Evolutionary conservation across 345 rosid genomes (phyloP).

Genomic region (Erysimum cheiranthoides): DNA sequence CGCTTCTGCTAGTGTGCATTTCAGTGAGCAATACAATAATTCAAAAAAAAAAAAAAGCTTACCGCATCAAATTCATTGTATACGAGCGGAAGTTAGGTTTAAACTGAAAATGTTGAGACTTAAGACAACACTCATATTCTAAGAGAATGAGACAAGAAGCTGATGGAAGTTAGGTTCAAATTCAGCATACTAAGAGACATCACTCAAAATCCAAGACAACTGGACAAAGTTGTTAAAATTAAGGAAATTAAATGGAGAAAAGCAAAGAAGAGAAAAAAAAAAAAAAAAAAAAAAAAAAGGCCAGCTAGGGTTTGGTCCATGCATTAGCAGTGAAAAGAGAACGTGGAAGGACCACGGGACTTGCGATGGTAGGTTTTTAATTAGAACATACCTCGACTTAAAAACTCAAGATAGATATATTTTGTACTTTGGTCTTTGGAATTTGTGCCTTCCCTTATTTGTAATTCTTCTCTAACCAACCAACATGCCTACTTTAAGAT

Average conservation of each 20-base stretch:
- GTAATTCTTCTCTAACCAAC: constrained; percentile 26
- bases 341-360: constrained; percentile 41
- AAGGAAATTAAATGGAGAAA: constrained; percentile 34
- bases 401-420: constrained; percentile 30
- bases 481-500: constrained; percentile 27
- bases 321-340: constrained; percentile 32
- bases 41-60: not conserved
- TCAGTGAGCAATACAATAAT: constrained; percentile 9
- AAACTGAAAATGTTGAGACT: not conserved
- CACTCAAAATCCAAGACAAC: constrained; percentile 34
- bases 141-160: not conserved
- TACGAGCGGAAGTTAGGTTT: constrained; percentile 15
- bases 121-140: not conserved
- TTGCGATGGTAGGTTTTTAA: constrained; percentile 28
- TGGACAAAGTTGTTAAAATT: constrained; percentile 31
- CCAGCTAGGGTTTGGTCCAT: constrained; percentile 43
- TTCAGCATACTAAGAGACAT: constrained; percentile 16
- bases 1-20: not conserved
- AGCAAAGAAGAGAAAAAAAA: no score
- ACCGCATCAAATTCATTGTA: not conserved
- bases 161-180: constrained; percentile 27
- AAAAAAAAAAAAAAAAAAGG: constrained; percentile 21
- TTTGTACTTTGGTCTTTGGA: constrained; percentile 37
- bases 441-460: constrained; percentile 42
- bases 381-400: constrained; percentile 39